Percentiles rank a stretch among this genome's conserved stretches.
These are phyloP conservation scores for Dichomitus squalens DNA, from an alignment of 1,284 basidiomycete genomes.

Conservation along the genomic window DNA sequence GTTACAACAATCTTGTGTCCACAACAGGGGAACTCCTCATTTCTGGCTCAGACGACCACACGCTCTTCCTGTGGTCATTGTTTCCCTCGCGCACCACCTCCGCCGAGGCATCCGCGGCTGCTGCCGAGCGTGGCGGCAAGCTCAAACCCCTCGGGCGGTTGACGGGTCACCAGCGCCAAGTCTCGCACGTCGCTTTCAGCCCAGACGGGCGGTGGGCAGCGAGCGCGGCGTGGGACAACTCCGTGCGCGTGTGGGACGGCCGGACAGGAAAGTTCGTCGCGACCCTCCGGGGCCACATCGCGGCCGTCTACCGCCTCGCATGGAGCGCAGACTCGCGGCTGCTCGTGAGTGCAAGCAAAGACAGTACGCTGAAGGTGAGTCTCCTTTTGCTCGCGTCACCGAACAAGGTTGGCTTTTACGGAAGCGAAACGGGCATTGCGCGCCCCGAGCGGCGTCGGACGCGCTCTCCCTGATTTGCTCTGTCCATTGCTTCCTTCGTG, in stretches of 20 bases:
- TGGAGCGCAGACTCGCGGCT: slow-evolving; percentile 96
- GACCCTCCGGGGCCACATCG: slow-evolving; percentile 91
- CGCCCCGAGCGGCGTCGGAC: neutral
- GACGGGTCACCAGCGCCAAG: slow-evolving; percentile 95
- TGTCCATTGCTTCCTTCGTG: neutral
- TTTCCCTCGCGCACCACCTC: slow-evolving; percentile 51
- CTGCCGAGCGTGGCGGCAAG: slow-evolving; percentile 46
- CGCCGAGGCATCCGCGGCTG: slow-evolving; percentile 36
- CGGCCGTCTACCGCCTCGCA: slow-evolving; percentile 90
- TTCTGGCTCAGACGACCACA: slow-evolving; percentile 94
- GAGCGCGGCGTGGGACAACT: slow-evolving; percentile 90
- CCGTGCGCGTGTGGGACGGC: slow-evolving; percentile 94
- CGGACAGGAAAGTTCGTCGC: slow-evolving; percentile 92
- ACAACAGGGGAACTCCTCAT: slow-evolving; percentile 84
- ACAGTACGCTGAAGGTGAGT: slow-evolving; percentile 90
- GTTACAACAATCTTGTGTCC: slow-evolving; percentile 73
- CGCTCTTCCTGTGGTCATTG: slow-evolving; percentile 90
- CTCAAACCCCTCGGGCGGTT: slow-evolving; percentile 88
- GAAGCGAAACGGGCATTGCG: neutral
- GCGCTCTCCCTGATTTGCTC: neutral
- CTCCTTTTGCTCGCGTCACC: neutral
- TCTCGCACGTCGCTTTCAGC: slow-evolving; percentile 94
- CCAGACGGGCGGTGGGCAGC: slow-evolving; percentile 94
- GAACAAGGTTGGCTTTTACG: neutral
- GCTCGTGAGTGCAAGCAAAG: slow-evolving; percentile 93